A percentile compares a stretch with the other conserved stretches of the same genome.
Evolutionary conservation across 371 early-diverging fungal genomes (phyloP).

Genomic region (Fennellomyces sp.): DNA sequence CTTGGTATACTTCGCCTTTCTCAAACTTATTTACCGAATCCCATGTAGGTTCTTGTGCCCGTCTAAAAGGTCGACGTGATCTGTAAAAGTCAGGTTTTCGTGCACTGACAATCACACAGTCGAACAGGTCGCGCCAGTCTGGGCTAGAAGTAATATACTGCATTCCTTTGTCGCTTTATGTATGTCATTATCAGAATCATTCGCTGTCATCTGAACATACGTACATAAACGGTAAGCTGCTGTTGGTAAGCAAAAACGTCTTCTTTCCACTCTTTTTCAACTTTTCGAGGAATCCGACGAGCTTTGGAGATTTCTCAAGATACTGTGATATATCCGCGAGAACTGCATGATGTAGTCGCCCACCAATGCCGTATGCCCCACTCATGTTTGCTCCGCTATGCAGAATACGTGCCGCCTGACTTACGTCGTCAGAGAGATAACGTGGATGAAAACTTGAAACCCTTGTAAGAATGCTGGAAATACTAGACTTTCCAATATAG

Average conservation of each 20-base stretch:
- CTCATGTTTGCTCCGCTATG: conserved; percentile 39
- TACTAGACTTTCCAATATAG: neutral
- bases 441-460: conserved; percentile 59
- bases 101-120: conserved; percentile 61
- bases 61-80: conserved; percentile 60
- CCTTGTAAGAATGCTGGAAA: too few species aligned
- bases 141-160: conserved; percentile 49
- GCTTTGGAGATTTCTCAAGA: conserved; percentile 46
- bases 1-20: conserved; percentile 64
- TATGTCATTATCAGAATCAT: neutral
- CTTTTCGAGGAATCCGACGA: conserved; percentile 54
- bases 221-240: conserved; percentile 59
- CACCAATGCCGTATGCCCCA: conserved; percentile 47
- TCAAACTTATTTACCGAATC: conserved; percentile 53
- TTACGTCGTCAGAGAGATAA: conserved; percentile 67
- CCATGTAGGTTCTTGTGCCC: conserved; percentile 53
- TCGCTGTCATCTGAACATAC: neutral
- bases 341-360: conserved; percentile 53
- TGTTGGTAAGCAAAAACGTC: conserved; percentile 64
- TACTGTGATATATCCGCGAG: conserved; percentile 54
- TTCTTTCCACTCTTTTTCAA: conserved; percentile 54
- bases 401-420: conserved; percentile 52
- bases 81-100: conserved; percentile 68
- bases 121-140: conserved; percentile 69
- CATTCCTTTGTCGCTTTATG: conserved; percentile 48